phyloP scores from a whole-genome alignment of 2,329 filamentous ascomycete species.

The Drechslerella coelobrocha region DNA sequence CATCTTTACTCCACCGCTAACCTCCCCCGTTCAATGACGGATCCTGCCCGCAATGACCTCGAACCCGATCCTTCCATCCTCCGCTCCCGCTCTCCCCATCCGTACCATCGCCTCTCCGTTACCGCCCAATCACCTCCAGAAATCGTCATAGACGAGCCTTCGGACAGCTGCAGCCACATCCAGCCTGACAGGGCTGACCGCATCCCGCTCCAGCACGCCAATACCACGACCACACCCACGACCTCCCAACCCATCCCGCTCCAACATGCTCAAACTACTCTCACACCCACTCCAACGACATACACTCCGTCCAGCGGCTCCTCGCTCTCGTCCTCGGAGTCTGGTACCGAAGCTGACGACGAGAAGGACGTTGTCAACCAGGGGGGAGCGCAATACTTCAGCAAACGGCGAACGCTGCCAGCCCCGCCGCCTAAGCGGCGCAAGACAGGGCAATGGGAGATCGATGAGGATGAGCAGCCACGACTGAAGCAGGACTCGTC shows the following conservation, averaged over 20 bases:
- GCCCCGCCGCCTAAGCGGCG: constrained; percentile 53
- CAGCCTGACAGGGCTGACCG: constrained; percentile 42
- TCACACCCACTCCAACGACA: constrained; percentile 6
- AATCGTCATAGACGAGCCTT: constrained; percentile 7
- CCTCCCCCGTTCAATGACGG: constrained; percentile 46
- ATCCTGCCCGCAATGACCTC: constrained; percentile 38
- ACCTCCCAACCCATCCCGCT: constrained; percentile 29
- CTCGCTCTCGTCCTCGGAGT: constrained; percentile 58
- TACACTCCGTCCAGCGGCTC: constrained; percentile 37
- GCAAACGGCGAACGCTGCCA: constrained; percentile 45
- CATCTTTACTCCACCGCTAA: background rate
- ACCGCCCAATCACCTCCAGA: constrained; percentile 26
- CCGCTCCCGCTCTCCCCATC: constrained; percentile 47
- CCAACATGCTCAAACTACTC: constrained; percentile 46
- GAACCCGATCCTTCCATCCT: constrained; percentile 29
- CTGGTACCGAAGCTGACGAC: constrained; percentile 55
- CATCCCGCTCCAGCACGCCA: background rate
- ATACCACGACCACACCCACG: constrained; percentile 13
- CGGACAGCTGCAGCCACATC: constrained; percentile 1
- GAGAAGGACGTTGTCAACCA: constrained; percentile 52
- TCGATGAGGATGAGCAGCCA: constrained; percentile 52
- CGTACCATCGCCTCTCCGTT: constrained; percentile 40
- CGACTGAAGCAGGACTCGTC: constrained; percentile 48
- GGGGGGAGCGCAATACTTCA: constrained; percentile 38
- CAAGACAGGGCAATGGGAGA: constrained; percentile 52